Conservation (phyloP, 1,284 basidiomycete species). For the Apiotrichum domesticum region DNA sequence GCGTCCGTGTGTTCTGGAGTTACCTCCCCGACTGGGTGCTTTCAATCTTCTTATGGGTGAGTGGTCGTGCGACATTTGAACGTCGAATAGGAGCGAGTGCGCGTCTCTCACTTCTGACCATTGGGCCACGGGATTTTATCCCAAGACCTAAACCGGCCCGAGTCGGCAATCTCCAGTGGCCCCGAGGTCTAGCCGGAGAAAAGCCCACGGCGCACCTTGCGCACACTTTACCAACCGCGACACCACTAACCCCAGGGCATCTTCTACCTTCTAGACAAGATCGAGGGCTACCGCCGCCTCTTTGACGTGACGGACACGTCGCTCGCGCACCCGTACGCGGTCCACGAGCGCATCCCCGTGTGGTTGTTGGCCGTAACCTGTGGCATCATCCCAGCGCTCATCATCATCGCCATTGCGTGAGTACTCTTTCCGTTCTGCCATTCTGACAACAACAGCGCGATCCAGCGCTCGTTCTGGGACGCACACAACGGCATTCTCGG, state of each 20-base stretch:
- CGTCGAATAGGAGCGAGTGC: no score
- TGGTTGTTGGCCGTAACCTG: constrained; percentile 62
- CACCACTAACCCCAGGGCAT: constrained; percentile 40
- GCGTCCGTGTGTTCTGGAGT: constrained; percentile 30
- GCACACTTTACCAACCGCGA: no score
- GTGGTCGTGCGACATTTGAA: constrained; percentile 6
- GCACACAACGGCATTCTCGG: constrained; percentile 75
- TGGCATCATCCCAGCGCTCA: constrained; percentile 60
- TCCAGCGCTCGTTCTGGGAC: constrained; percentile 79
- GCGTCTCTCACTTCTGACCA: no score
- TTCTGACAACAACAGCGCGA: constrained; percentile 37
- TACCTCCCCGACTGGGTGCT: constrained; percentile 46
- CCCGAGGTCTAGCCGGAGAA: no score
- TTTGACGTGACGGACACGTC: constrained; percentile 77
- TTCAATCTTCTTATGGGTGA: constrained; percentile 43
- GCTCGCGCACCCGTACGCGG: constrained; percentile 61
- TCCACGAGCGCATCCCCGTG: constrained; percentile 78
- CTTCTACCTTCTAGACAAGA: constrained; percentile 66
- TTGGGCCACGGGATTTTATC: no score
- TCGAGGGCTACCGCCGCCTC: constrained; percentile 73
- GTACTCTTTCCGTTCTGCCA: constrained; percentile 1
- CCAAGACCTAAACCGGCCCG: no score
- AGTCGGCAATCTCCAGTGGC: no score
- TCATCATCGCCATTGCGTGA: constrained; percentile 63
- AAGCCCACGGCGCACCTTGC: no score